phyloP scores from a whole-genome alignment of 164 flowering plant genomes.

The Berberis thunbergii region DNA sequence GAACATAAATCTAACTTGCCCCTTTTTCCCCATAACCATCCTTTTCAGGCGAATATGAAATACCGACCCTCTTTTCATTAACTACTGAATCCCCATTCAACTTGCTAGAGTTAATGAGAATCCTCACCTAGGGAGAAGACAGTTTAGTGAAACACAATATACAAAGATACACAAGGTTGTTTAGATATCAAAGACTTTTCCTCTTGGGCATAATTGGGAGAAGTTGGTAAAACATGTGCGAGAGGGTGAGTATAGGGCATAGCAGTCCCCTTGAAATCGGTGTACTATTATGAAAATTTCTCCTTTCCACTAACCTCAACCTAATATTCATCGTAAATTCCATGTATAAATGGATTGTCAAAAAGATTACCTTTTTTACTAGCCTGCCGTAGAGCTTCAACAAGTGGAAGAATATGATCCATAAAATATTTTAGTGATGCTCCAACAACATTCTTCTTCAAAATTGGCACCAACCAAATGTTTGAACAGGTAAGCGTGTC shows the following conservation, averaged over 20 bases:
- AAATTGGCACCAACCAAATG: constrained; percentile 76
- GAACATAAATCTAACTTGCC: no score
- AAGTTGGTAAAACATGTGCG: no score
- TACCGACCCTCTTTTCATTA: no score
- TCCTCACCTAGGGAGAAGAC: no score
- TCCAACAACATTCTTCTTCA: constrained; percentile 53
- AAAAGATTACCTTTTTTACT: constrained; percentile 42
- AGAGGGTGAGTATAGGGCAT: background rate
- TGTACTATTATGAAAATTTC: background rate
- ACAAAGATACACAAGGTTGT: no score
- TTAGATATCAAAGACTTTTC: no score
- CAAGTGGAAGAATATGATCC: constrained; percentile 71
- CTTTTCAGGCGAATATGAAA: no score
- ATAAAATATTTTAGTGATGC: constrained; percentile 62
- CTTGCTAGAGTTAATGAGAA: no score
- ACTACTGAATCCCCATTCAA: no score
- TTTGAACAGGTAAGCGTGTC: constrained; percentile 47
- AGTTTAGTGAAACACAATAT: no score
- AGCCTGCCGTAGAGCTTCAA: constrained; percentile 46
- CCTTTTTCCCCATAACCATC: no score
- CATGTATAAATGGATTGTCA: background rate
- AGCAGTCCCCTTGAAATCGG: background rate
- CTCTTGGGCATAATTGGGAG: no score
- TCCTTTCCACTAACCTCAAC: background rate
- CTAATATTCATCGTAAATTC: background rate